Base-by-base conservation (phyloP, 768 basidiomycete species). In the Termitomyces eurrhizus region DNA sequence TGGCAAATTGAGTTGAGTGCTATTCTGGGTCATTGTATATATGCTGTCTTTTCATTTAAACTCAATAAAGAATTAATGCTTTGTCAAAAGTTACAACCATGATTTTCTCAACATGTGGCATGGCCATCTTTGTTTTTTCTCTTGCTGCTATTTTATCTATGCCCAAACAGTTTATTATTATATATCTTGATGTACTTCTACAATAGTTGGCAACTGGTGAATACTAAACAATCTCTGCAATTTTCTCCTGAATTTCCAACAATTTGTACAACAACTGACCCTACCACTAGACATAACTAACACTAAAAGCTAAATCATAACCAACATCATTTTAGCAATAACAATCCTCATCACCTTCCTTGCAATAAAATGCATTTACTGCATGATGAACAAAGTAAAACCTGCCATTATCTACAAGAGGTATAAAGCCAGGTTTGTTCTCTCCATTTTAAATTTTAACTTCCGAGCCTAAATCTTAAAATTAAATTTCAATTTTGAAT, bases 161-260 rank as follows among this genome's bases (percentile, higher is more conserved):
- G 69, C 94, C 94, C 7, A 95, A 95, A 69, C 94, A 97, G 71
- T 88, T 97, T 66, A 83, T 93, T 65, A 92, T 90, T 8, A 95
- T 97, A 12, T 97, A 97, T 68, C 81, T 95, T 16, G 94, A 94
- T 39, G 92, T 92, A 35, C 78, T 90, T 33, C 71, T 92, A n/a
- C 83, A 89, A 63, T 75, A 82, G 57, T 76, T 3, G 72, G 65
- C n/a, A n/a, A n/a, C n/a, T n/a, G n/a, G n/a, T n/a, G n/a, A n/a
- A n/a, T n/a, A n/a, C n/a, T n/a, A n/a, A n/a, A n/a, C n/a, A n/a
- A n/a, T n/a, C n/a, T n/a, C n/a, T n/a, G n/a, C n/a, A n/a, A n/a
- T n/a, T n/a, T n/a, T n/a, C n/a, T n/a, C n/a, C n/a, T n/a, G n/a
- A n/a, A n/a, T n/a, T n/a, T n/a, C n/a, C n/a, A 13, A 9, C n/a